phyloP scores from a whole-genome alignment of 2,329 filamentous ascomycete species.

The Exophiala phaeomuriformis region DNA sequence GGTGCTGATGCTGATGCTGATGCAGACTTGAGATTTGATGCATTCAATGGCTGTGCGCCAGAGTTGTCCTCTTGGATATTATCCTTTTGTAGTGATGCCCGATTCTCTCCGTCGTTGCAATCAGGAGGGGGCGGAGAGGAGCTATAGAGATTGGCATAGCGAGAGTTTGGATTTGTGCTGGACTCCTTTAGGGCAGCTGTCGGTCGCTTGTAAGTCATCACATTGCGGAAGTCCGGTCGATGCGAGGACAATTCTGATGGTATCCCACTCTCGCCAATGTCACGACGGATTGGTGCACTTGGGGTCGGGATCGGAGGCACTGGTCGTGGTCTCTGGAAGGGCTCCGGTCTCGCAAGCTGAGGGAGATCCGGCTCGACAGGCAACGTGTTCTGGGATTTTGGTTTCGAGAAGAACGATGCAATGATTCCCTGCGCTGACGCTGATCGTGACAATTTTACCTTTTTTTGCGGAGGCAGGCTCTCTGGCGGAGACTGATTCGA shows the following conservation, averaged over 20 bases:
- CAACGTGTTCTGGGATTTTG: conserved; percentile 1
- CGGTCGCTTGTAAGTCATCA: conserved; percentile 9
- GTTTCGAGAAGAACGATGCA: conserved; percentile 40
- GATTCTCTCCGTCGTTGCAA: conserved; percentile 1
- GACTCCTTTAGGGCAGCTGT: conserved; percentile 5
- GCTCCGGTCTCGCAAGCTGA: background rate
- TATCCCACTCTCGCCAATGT: background rate
- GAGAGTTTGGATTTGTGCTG: conserved; percentile 14
- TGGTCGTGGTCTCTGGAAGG: too few species aligned
- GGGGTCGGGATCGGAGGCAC: background rate
- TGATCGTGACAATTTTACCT: conserved; percentile 34
- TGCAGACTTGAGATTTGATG: background rate
- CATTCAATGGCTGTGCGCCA: background rate
- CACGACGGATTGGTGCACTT: background rate
- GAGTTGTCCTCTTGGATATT: too few species aligned
- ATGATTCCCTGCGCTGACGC: conserved; percentile 46
- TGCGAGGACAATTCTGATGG: conserved; percentile 18
- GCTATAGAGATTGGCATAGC: conserved; percentile 32
- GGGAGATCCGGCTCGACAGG: background rate
- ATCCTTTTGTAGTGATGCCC: background rate
- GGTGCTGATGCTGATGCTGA: too few species aligned
- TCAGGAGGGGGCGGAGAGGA: conserved; percentile 16
- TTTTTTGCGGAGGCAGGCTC: conserved; percentile 30
- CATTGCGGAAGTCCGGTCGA: conserved; percentile 8
- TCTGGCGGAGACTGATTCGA: conserved; percentile 24